Evolutionary conservation across 2,329 filamentous ascomycete genomes (phyloP).

Genomic region (Pseudopyricularia javanii): DNA sequence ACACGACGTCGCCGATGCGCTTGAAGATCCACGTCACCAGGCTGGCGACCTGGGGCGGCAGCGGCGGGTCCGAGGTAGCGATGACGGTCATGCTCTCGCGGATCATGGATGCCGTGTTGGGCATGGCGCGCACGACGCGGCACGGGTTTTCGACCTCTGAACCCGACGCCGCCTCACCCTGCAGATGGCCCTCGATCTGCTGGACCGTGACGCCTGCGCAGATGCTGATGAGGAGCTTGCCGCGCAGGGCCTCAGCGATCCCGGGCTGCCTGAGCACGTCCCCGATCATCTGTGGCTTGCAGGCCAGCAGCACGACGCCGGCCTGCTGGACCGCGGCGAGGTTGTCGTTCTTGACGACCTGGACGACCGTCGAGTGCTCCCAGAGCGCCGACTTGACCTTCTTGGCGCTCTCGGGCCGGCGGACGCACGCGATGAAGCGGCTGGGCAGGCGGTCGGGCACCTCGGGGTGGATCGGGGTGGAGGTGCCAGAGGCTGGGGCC

Average conservation of each 20-base stretch:
- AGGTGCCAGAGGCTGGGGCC: constrained; percentile 15
- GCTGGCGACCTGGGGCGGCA: constrained; percentile 36
- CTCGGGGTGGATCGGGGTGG: constrained; percentile 25
- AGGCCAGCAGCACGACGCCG: constrained; percentile 65
- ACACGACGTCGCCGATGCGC: constrained; percentile 58
- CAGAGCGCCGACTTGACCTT: constrained; percentile 54
- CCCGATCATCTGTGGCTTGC: constrained; percentile 66
- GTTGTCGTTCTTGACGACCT: constrained; percentile 62
- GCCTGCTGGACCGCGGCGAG: constrained; percentile 52
- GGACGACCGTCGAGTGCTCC: constrained; percentile 48
- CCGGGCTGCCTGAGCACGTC: constrained; percentile 55
- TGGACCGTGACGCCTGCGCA: constrained; percentile 62
- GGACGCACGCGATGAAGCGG: constrained; percentile 72
- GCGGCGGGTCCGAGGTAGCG: constrained; percentile 43
- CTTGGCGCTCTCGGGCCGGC: constrained; percentile 55
- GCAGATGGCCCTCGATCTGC: constrained; percentile 55
- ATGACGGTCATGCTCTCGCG: constrained; percentile 77
- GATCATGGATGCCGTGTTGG: constrained; percentile 71
- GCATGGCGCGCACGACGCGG: constrained; percentile 67
- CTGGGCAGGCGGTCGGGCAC: constrained; percentile 50
- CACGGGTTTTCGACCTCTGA: constrained; percentile 37
- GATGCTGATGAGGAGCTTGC: constrained; percentile 74
- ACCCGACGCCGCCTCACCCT: constrained; percentile 35
- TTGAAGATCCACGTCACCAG: constrained; percentile 69
- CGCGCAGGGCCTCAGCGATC: constrained; percentile 56